Percentiles rank a stretch among this genome's conserved stretches.
These are phyloP conservation scores for Metschnikowia similis DNA, from an alignment of 805 yeast species.

Conservation along the genomic window DNA sequence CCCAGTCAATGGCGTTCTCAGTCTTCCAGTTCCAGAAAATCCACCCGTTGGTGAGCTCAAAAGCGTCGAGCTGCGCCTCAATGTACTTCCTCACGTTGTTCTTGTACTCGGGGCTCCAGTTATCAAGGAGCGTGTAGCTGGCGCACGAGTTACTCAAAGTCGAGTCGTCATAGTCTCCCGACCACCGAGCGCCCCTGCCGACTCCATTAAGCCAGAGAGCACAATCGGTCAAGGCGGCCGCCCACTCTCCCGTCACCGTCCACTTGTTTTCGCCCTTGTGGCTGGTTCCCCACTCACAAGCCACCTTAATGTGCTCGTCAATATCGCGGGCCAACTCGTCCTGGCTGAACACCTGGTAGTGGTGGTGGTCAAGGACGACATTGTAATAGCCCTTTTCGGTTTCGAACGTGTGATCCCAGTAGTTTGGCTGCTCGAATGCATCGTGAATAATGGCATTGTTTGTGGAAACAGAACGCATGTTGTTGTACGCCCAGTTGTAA, in stretches of 20 bases:
- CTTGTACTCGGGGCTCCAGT: constrained; percentile 61
- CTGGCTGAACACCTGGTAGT: constrained; percentile 76
- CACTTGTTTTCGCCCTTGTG: constrained; percentile 16
- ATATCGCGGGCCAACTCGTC: constrained; percentile 55
- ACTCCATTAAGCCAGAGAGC: constrained; percentile 87
- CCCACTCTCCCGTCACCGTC: constrained; percentile 18
- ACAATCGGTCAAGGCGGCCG: constrained; percentile 84
- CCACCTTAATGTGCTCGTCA: constrained; percentile 52
- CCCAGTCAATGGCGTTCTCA: constrained; percentile 83
- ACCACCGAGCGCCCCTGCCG: constrained; percentile 76
- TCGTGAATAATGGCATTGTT: constrained; percentile 74
- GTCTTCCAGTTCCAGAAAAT: constrained; percentile 93
- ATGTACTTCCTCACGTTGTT: constrained; percentile 60
- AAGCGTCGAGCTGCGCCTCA: constrained; percentile 89
- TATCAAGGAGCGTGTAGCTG: constrained; percentile 19
- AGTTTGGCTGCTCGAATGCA: constrained; percentile 58
- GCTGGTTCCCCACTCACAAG: constrained; percentile 17
- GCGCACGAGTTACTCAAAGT: constrained; percentile 60
- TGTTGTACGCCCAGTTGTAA: constrained; percentile 58
- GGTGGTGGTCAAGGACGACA: constrained; percentile 83
- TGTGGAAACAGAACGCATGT: constrained; percentile 50
- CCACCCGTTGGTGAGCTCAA: constrained; percentile 76
- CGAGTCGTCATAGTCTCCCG: constrained; percentile 49
- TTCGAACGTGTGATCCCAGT: constrained; percentile 56
- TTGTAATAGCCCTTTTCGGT: constrained; percentile 44